phyloP scores from a whole-genome alignment of 1,284 basidiomycete species.

The Lentinus polychrous region DNA sequence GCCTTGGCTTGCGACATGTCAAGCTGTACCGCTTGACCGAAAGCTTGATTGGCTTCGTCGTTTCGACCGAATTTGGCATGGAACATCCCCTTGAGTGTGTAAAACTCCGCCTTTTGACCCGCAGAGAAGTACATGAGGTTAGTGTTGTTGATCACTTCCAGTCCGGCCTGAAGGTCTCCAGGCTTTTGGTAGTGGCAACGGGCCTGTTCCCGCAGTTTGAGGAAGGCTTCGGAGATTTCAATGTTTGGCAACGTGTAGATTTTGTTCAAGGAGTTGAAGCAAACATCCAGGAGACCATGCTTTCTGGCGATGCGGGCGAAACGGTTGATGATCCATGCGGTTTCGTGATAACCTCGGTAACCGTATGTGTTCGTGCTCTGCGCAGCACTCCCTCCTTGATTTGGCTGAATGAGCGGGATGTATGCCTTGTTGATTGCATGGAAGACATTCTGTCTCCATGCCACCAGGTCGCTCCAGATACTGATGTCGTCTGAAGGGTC shows the following conservation, averaged over 20 bases:
- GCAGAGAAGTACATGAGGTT: conserved; percentile 98
- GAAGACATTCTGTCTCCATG: conserved; percentile 93
- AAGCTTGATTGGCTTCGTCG: conserved; percentile 91
- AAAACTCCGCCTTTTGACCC: conserved; percentile 96
- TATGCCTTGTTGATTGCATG: conserved; percentile 96
- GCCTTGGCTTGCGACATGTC: conserved; percentile 95
- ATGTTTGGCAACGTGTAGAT: conserved; percentile 99
- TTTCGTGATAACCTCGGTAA: conserved; percentile 99
- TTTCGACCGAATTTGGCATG: conserved; percentile 82
- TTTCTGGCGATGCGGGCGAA: conserved; percentile 99
- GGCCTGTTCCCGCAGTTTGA: conserved; percentile 99
- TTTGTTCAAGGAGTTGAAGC: conserved; percentile 91
- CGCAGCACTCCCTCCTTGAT: conserved; percentile 41
- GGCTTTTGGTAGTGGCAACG: conserved; percentile 97
- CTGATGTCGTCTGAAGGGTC: conserved; percentile 98
- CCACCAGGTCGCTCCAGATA: conserved; percentile 97
- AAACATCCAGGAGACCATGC: conserved; percentile 94
- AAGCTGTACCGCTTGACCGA: conserved; percentile 93
- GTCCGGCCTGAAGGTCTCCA: conserved; percentile 86
- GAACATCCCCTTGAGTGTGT: conserved; percentile 99
- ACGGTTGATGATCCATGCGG: conserved; percentile 99
- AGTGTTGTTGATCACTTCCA: conserved; percentile 99
- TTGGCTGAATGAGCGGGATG: conserved; percentile 76
- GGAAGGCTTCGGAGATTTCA: conserved; percentile 98
- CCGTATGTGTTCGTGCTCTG: conserved; percentile 81